Base-by-base conservation (phyloP, 495 filamentous ascomycete species). In the Cercophora samala region DNA sequence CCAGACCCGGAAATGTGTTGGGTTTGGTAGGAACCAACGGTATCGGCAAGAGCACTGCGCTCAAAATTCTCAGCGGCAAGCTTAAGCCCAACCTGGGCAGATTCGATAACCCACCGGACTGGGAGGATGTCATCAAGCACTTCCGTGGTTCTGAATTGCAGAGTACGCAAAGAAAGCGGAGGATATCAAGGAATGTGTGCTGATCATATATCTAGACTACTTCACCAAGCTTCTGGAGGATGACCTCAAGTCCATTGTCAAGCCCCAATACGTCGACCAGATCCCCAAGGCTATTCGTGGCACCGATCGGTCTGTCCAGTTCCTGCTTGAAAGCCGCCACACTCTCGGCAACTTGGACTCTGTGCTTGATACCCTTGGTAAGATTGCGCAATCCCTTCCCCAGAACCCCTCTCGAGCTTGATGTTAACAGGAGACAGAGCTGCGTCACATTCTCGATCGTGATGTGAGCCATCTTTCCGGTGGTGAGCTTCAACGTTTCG, bases 221-320 rank as follows among this genome's bases (percentile, higher is more conserved):
- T 97, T 98, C 77, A 99, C 95, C 66, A 99, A 98, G 80, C 86
- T 99, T 11, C 84, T 99, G 53, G 95, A 99, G 76, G 95, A 99
- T 74, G 86, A 98, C 69, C 81, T 99, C 63, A 97, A 97, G 84
- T 93, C 96, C 60, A 92, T 98, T 54, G 92, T 97, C 64, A 99
- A 99, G 85, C 95, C 95, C 69, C 96, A 99, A 82, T 99, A 99
- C 83, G 95, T 99, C 64, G 96, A 99, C 70, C 96, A 97, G 78
- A 90, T 99, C 68, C 95, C 95, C 19, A 91, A 90, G 75, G 95
- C 96, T 15, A 91, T 99, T 73, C 91, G 89, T 72, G 87, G 88
- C 8, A 74, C 88, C 18, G 85, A 93, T 70, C 89, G 91, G 80
- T 85, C 84, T 24, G 95, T 99, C 42, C 84, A 88, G 68, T 80